phyloP scores from a whole-genome alignment of 2,329 filamentous ascomycete species.

The Hysterium pulicare region DNA sequence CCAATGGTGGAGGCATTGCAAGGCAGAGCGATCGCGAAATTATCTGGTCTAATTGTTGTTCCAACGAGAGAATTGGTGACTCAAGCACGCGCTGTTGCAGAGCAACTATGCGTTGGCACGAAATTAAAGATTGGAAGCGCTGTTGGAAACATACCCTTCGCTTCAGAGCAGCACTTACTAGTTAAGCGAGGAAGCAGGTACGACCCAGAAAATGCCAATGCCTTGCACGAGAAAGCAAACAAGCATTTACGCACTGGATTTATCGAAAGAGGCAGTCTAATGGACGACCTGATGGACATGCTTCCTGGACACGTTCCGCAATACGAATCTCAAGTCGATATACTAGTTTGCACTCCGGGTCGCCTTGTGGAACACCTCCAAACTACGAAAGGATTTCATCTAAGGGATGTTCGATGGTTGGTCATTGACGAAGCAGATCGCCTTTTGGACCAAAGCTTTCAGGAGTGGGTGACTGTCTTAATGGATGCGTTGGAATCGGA shows the following conservation, averaged over 20 bases:
- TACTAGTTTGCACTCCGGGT: slow-evolving; percentile 88
- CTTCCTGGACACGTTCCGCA: slow-evolving; percentile 62
- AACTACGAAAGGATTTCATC: slow-evolving; percentile 74
- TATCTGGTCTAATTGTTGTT: slow-evolving; percentile 80
- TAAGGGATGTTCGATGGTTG: slow-evolving; percentile 79
- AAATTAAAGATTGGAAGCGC: slow-evolving; percentile 77
- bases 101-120: slow-evolving; percentile 67
- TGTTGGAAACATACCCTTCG: slow-evolving; percentile 74
- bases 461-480: slow-evolving; percentile 79
- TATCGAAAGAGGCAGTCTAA: slow-evolving; percentile 35
- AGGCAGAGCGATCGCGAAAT: slow-evolving; percentile 58
- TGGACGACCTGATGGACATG: slow-evolving; percentile 37
- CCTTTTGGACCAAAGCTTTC: slow-evolving; percentile 84
- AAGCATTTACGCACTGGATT: slow-evolving; percentile 27
- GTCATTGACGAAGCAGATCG: slow-evolving; percentile 94
- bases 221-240: slow-evolving; percentile 41
- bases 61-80: slow-evolving; percentile 87
- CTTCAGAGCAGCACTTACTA: slow-evolving; percentile 59
- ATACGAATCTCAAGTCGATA: slow-evolving; percentile 72
- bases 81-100: slow-evolving; percentile 76
- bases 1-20: slow-evolving; percentile 78
- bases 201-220: slow-evolving; percentile 59
- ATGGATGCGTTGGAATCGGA: slow-evolving; percentile 58
- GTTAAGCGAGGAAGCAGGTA: slow-evolving; percentile 59
- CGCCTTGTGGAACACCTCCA: slow-evolving; percentile 87